Conservation (phyloP, 2,329 filamentous ascomycete species). For the Incumbomyces delicatus region DNA sequence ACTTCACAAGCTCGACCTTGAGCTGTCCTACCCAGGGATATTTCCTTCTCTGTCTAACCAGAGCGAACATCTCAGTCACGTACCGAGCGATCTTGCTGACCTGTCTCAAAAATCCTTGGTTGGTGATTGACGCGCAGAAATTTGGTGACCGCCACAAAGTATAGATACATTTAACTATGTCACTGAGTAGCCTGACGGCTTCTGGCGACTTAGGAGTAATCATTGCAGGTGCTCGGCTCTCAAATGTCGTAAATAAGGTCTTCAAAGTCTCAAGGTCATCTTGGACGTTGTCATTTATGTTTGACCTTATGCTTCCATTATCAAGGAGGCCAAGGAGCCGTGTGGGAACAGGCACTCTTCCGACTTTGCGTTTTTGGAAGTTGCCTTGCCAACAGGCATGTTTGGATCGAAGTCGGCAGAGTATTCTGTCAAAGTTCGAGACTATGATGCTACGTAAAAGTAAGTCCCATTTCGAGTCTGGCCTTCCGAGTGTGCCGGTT, state of each 20-base stretch:
- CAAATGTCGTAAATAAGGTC: neutral
- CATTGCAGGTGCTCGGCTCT: neutral
- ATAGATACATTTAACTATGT: neutral
- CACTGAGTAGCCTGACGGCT: neutral
- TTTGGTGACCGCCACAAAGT: neutral
- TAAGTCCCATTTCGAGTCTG: neutral
- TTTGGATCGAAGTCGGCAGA: conserved; percentile 5
- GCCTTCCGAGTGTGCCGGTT: neutral
- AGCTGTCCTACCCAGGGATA: neutral
- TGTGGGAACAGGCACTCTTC: neutral
- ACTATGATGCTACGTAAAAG: neutral
- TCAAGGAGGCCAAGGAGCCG: neutral
- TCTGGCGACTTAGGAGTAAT: neutral
- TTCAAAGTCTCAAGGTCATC: neutral
- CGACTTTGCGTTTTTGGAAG: neutral
- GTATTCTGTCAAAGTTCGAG: conserved; percentile 1
- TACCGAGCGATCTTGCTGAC: conserved; percentile 1
- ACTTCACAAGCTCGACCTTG: conserved; percentile 1
- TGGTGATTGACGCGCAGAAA: neutral
- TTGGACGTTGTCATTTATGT: neutral
- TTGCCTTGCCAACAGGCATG: neutral
- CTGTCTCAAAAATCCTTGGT: neutral
- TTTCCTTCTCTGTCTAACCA: neutral
- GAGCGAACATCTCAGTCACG: neutral
- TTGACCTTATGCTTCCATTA: neutral